Evolutionary conservation across 1,139 yeast species (phyloP), one percentile per base, ranked within the genome.

Genomic region (Blastobotrys arbuscula): DNA sequence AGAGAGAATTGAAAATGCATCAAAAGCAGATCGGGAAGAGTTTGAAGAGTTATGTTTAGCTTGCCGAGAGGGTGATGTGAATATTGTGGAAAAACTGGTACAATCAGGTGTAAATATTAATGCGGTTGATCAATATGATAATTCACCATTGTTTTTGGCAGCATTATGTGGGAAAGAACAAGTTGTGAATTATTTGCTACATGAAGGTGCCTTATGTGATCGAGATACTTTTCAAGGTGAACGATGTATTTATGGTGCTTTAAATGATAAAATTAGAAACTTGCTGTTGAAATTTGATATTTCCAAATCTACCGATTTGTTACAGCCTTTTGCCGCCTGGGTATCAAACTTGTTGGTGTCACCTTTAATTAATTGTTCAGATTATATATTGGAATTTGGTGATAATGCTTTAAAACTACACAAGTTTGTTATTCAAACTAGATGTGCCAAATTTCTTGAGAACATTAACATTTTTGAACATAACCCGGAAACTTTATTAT

Each of bases 151-250:
- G 53, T 81, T 82, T 52, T 65, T 84, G 28, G 86, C 89, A 9
- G 79, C 87, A 26, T 61, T 85, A 12, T 84, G 94, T 67, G 95
- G 95, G 0, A 92, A 84, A 63, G 75, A 73, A 53, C 68, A 69
- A 1, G 73, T 84, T 8, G 94, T 85, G 15, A 73, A 71, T 50
- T 65, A 81, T 47, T 67, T 85, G 28, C 68, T 85, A 10, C 73
- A 81, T 46, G 67, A 77, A 45, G 95, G 95, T 7, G 89, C 94
- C 0, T 73, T 80, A 1, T 83, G 90, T 63, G 90, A 84, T 62
- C 72, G 89, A 59, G 92, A 84, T 59, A 81, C 89, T 19, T 81
- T 80, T 60, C 86, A 84, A 63, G 94, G 95, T 2, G 88, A 84
- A 10, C 72, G 94, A 41, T 84, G 92, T 55, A 73, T 84, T 1